Base-by-base conservation (phyloP, 805 yeast species). In the Limtongia smithiae region DNA sequence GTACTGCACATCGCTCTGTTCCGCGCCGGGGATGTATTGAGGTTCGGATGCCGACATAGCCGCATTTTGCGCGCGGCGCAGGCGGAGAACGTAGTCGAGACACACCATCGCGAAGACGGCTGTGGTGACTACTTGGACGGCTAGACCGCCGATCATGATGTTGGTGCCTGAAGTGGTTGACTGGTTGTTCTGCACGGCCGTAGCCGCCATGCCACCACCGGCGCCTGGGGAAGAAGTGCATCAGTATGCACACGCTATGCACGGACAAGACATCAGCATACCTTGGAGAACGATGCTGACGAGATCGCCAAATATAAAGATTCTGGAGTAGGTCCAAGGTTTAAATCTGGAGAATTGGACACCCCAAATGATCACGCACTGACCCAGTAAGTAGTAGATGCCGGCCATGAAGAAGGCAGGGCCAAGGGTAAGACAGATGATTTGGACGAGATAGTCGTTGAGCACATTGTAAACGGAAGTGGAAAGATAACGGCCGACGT, bases 401-500 rank as follows among this genome's bases (percentile, higher is more conserved):
- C 91, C 95, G 3, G 85, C 96, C 85, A 85, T 83, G 38, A 85
- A 71, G 64, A 88, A 83, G 18, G 86, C 87, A 0, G 96, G 96
- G 0, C 87, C 91, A 41, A 88, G 66, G 0, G 91, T 85, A 48
- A 87, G 68, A 60, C 82, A 73, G 47, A 81, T 76, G 55, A 83
- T 76, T 65, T 88, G 94, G 59, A 81, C 67, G 37, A 83, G 61
- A 61, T 73, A 88, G 25, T 72, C 68, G 43, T 73, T 64, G 35
- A 67, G 55, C 32, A 67, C 60, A 14, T 54, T 33, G 1, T 65
- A 62, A 21, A 58, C 50, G 49, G 32, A 40, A 11, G 74, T 71
- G 1, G 82, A 72, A 46, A 76, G 56, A 1, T 74, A 62, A 46
- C 95, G 68, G 3, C 81, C 87, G 7, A 76, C 64, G 62, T 83